Base-by-base conservation (phyloP, 164 flowering plant genomes). In the Vitis labrusca region DNA sequence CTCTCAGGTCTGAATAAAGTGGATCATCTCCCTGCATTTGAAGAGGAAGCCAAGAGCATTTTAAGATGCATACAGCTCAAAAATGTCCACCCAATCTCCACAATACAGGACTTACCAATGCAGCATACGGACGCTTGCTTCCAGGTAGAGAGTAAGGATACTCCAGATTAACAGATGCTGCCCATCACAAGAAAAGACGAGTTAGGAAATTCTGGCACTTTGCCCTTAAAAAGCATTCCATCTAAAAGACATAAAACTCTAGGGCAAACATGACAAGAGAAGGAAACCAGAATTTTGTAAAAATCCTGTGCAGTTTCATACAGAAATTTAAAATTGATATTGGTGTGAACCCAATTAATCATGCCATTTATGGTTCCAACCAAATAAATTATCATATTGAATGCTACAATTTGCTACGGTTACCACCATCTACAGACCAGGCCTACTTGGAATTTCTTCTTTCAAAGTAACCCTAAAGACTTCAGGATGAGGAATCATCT, bases 1-100 rank as follows among this genome's bases (percentile, higher is more conserved):
- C 75, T 67, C 79, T 70, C 30, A 69, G 75, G 51, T 78, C 81
- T 52, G 73, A 52, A 77, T 56, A 69, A 47, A 10, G 47, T 50
- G 64, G 47, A 71, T 71, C 72, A 61, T 76, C 73, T 29, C 52
- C 83, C 84, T 80, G 76, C 70, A 77, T 48, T 44, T 32, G 50
- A 27, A 29, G 55, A 53, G 0, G 12, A 67, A 30, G 23, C 54
- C 60, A 51, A 47, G 32, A 15, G 59, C 48, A 37, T 63, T 27
- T 55, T 15, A 1, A n/a, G 10, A 52, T 10, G 11, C 0, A 27
- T 14, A 55, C 12, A 59, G 10, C 32, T 3, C 2, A 6, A 61
- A 63, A 19, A 55, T 27, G 64, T 13, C 15, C 30, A 30, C 15
- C 14, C 0, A 60, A 15, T 48, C 50, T 59, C 14, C 17, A 65